phyloP scores from a whole-genome alignment of 2,329 filamentous ascomycete genomes.

The Aspergillus pseudoterreus region DNA sequence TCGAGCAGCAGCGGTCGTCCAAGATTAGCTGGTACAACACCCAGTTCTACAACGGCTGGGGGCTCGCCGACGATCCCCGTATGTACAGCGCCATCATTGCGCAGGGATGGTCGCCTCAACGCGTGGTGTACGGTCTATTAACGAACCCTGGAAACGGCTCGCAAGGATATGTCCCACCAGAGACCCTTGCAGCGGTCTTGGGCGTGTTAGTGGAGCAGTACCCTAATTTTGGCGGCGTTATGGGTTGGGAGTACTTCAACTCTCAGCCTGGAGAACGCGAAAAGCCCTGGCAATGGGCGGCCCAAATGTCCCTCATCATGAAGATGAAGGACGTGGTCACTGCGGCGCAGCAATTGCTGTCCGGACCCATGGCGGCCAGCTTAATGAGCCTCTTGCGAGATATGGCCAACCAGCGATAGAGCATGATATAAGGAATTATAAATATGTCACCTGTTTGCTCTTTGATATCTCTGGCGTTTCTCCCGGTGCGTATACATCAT shows the following conservation, averaged over 20 bases:
- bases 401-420: conserved; percentile 24
- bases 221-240: conserved; percentile 75
- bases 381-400: conserved; percentile 28
- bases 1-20: conserved; percentile 64
- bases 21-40: conserved; percentile 83
- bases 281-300: conserved; percentile 75
- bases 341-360: conserved; percentile 28
- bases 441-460: no score
- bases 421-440: not conserved
- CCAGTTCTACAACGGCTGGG: conserved; percentile 93
- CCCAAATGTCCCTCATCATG: conserved; percentile 56
- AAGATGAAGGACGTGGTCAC: conserved; percentile 38
- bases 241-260: conserved; percentile 97
- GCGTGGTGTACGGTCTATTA: conserved; percentile 75
- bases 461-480: no score
- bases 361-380: conserved; percentile 26
- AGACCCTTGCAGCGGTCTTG: conserved; percentile 56
- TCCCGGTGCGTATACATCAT: no score
- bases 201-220: conserved; percentile 57
- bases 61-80: conserved; percentile 54
- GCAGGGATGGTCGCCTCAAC: conserved; percentile 66
- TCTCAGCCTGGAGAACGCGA: conserved; percentile 61
- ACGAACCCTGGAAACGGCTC: conserved; percentile 72
- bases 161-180: conserved; percentile 59
- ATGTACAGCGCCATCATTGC: conserved; percentile 42